Evolutionary conservation across 768 basidiomycete species (phyloP).

Genomic region (Rhizopogon sp.): DNA sequence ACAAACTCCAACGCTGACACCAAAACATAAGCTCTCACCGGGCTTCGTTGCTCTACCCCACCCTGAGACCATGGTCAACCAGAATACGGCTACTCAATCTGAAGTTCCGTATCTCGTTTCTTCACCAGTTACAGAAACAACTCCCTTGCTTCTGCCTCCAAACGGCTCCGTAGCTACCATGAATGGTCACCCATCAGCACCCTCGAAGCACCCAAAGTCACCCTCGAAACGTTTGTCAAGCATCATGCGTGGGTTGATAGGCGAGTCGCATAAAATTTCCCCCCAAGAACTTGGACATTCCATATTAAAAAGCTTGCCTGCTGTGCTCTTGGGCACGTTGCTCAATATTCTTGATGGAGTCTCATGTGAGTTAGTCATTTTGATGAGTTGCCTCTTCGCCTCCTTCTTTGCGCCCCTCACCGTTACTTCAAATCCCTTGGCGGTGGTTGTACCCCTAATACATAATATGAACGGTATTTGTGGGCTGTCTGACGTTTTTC

Average conservation of each 20-base stretch:
- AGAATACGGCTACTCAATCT: neutral
- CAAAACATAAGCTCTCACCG: slow-evolving; percentile 9
- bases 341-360: slow-evolving; percentile 93
- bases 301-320: slow-evolving; percentile 55
- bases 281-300: slow-evolving; percentile 1
- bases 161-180: neutral
- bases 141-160: neutral
- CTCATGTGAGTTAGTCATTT: slow-evolving; percentile 55
- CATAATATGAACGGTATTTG: neutral
- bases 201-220: neutral
- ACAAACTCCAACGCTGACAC: slow-evolving; percentile 2
- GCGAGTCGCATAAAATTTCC: neutral
- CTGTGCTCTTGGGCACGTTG: slow-evolving; percentile 77
- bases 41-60: neutral
- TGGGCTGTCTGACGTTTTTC: neutral
- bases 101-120: neutral
- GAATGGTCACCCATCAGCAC: neutral
- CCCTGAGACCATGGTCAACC: neutral
- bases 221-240: neutral
- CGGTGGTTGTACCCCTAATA: neutral
- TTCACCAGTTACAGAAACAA: neutral
- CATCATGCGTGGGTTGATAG: neutral
- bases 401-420: neutral
- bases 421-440: neutral
- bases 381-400: neutral